phyloP scores from a whole-genome alignment of 2,329 filamentous ascomycete genomes.

The Eutypa lata region DNA sequence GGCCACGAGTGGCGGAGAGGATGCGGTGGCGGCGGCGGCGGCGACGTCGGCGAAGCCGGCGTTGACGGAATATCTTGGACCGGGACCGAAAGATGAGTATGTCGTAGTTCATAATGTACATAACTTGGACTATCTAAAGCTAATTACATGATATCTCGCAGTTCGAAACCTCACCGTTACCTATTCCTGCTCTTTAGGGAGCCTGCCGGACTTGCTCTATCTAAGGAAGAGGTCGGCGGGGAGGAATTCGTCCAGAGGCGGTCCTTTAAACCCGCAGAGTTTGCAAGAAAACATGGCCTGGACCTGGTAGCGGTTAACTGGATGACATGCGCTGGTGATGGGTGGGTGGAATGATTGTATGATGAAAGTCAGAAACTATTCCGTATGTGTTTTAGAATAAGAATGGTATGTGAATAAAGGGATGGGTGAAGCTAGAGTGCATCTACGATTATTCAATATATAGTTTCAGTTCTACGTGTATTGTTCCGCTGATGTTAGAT shows the following conservation, averaged over 20 bases:
- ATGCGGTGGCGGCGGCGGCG: conserved; percentile 19
- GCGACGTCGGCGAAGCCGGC: conserved; percentile 24
- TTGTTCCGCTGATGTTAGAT: too few relatives aligned
- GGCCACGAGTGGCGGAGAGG: conserved; percentile 20
- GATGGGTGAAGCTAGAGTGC: too few relatives aligned
- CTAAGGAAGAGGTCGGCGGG: conserved; percentile 41
- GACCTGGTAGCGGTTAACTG: conserved; percentile 40
- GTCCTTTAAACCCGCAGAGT: conserved; percentile 38
- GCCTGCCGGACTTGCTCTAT: conserved; percentile 30
- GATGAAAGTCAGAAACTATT: neutral
- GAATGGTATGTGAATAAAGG: neutral
- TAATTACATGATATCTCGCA: conserved; percentile 31
- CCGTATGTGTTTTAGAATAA: neutral
- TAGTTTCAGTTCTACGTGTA: too few relatives aligned
- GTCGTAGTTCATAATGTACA: conserved; percentile 18
- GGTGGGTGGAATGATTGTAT: conserved; percentile 30
- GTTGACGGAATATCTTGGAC: conserved; percentile 41
- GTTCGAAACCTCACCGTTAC: conserved; percentile 47
- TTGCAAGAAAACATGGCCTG: conserved; percentile 35
- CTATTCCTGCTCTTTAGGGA: conserved; percentile 43
- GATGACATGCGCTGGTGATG: conserved; percentile 45
- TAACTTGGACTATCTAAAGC: conserved; percentile 45
- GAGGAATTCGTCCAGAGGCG: conserved; percentile 44
- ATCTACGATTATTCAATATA: too few relatives aligned
- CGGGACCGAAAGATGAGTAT: conserved; percentile 45